Conservation (phyloP, 2,329 filamentous ascomycete genomes). For the Aureobasidium zeae region DNA sequence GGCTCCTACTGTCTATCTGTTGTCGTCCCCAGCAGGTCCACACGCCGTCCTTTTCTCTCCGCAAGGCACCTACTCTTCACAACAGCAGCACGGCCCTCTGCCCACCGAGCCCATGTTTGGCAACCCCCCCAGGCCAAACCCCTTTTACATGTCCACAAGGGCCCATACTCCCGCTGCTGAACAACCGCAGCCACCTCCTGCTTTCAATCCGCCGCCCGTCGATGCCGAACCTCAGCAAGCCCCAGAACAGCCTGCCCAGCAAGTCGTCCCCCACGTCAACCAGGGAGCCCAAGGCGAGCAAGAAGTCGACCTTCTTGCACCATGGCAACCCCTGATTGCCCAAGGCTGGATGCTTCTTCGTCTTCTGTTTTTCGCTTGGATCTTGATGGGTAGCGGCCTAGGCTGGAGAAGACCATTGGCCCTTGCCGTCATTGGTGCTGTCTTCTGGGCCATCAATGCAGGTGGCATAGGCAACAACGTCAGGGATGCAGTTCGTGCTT, state of each 20-base stretch:
- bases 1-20: constrained; percentile 28
- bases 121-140: neutral
- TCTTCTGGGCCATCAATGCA: constrained; percentile 35
- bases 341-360: constrained; percentile 50
- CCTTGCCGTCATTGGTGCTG: constrained; percentile 31
- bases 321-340: constrained; percentile 30
- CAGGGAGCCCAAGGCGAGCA: constrained; percentile 2
- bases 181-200: neutral
- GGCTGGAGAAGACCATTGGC: constrained; percentile 36
- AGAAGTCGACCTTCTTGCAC: constrained; percentile 12
- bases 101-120: neutral
- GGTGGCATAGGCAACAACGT: constrained; percentile 14
- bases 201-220: neutral
- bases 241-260: constrained; percentile 2
- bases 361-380: constrained; percentile 49
- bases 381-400: constrained; percentile 43
- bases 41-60: constrained; percentile 38
- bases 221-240: neutral
- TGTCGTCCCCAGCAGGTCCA: constrained; percentile 38
- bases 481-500: constrained; percentile 29
- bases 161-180: constrained; percentile 1
- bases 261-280: constrained; percentile 5
- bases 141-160: neutral
- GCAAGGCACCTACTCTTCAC: constrained; percentile 25
- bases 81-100: neutral